phyloP scores from a whole-genome alignment of 2,329 filamentous ascomycete genomes.

The Paracorniculantispora psalliotae region DNA sequence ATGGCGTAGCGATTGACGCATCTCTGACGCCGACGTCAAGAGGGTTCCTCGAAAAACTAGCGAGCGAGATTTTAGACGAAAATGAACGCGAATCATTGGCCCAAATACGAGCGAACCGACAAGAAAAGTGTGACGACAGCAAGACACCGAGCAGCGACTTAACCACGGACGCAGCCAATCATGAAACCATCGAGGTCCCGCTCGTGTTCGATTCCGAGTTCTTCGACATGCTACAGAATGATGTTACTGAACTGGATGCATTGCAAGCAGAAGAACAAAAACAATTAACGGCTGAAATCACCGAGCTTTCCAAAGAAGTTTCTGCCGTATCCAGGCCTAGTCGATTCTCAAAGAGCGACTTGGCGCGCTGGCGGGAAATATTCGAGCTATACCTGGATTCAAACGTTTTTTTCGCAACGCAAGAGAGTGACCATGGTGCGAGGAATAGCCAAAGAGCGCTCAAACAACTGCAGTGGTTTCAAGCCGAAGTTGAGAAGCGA shows the following conservation, averaged over 20 bases:
- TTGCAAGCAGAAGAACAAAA: slow-evolving; percentile 63
- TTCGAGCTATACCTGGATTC: slow-evolving; percentile 79
- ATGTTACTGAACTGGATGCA: slow-evolving; percentile 63
- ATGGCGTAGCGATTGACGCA: slow-evolving; percentile 65
- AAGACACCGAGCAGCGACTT: not conserved
- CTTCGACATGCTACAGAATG: slow-evolving; percentile 68
- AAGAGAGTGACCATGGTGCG: slow-evolving; percentile 64
- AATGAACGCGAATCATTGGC: slow-evolving; percentile 1
- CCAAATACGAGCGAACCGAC: not conserved
- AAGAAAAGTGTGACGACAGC: not conserved
- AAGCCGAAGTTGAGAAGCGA: slow-evolving; percentile 57
- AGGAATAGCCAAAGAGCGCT: slow-evolving; percentile 62
- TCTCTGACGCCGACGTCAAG: slow-evolving; percentile 61
- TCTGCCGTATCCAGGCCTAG: slow-evolving; percentile 60
- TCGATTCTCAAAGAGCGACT: slow-evolving; percentile 57
- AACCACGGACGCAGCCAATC: slow-evolving; percentile 8
- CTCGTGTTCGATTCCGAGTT: slow-evolving; percentile 74
- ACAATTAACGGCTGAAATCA: slow-evolving; percentile 59
- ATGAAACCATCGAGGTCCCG: slow-evolving; percentile 61
- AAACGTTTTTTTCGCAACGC: slow-evolving; percentile 75
- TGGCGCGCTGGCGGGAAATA: slow-evolving; percentile 73
- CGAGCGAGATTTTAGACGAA: slow-evolving; percentile 30
- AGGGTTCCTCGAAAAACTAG: slow-evolving; percentile 57
- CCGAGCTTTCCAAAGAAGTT: slow-evolving; percentile 59
- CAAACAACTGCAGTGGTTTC: slow-evolving; percentile 66